Evolutionary conservation across 768 basidiomycete species (phyloP).

Genomic region (Rhizopogon vulgaris): DNA sequence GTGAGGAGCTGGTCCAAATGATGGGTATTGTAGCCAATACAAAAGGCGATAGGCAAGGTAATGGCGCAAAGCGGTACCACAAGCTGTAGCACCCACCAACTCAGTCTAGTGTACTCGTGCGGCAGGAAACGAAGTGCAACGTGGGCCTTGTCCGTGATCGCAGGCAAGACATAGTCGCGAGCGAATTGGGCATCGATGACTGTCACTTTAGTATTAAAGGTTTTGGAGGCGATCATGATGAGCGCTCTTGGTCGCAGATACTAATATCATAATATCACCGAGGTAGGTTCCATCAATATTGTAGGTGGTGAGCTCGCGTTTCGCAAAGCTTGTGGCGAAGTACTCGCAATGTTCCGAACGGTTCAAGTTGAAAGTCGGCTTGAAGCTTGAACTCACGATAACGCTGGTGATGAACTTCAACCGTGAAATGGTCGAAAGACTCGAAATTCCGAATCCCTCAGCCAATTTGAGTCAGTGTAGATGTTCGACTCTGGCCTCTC

Average conservation of each 20-base stretch:
- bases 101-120: constrained; percentile 99
- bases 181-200: constrained; percentile 97
- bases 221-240: constrained; percentile 98
- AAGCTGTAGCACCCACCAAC: constrained; percentile 97
- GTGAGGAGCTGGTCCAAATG: constrained; percentile 86
- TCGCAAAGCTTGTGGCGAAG: too few relatives aligned
- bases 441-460: too few relatives aligned
- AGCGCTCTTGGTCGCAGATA: constrained; percentile 88
- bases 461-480: too few relatives aligned
- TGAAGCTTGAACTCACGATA: too few relatives aligned
- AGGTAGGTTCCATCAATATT: constrained; percentile 98
- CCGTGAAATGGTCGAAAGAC: too few relatives aligned
- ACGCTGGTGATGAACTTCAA: too few relatives aligned
- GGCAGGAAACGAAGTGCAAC: constrained; percentile 96
- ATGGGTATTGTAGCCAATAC: constrained; percentile 81
- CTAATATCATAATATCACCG: constrained; percentile 75
- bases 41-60: constrained; percentile 88
- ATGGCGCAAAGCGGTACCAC: constrained; percentile 99
- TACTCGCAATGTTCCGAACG: too few relatives aligned
- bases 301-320: too few relatives aligned
- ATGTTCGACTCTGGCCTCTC: too few relatives aligned
- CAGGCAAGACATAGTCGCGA: constrained; percentile 88
- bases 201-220: constrained; percentile 99
- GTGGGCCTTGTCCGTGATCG: constrained; percentile 81
- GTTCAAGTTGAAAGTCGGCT: too few relatives aligned